Conservation (phyloP, 2,329 filamentous ascomycete species). For the Alternaria sp. region DNA sequence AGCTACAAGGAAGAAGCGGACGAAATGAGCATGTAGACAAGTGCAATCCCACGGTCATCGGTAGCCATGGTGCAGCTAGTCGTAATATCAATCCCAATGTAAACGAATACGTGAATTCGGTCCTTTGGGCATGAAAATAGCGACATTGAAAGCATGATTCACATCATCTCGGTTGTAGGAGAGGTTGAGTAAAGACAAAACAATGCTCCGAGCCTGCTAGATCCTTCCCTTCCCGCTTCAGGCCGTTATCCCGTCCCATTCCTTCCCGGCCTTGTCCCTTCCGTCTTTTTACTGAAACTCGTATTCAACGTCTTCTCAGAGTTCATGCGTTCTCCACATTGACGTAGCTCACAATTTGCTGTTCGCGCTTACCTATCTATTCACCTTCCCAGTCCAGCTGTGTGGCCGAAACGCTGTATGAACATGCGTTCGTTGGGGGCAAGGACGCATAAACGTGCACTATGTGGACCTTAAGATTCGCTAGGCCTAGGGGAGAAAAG, state of each 20-base stretch:
- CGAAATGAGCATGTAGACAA: conserved; percentile 35
- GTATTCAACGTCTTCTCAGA: neutral
- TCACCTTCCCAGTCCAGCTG: conserved; percentile 24
- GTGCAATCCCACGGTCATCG: neutral
- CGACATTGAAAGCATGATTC: neutral
- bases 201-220: conserved; percentile 23
- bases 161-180: conserved; percentile 4
- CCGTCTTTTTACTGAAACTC: neutral
- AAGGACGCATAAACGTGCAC: neutral
- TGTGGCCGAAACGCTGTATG: conserved; percentile 2
- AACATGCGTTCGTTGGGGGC: conserved; percentile 8
- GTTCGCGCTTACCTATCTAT: conserved; percentile 19
- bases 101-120: neutral
- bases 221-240: conserved; percentile 31
- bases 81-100: neutral
- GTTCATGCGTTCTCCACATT: neutral
- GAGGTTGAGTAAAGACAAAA: conserved; percentile 7
- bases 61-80: neutral
- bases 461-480: neutral
- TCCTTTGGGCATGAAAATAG: conserved; percentile 10
- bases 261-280: conserved; percentile 2
- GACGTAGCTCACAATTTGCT: conserved; percentile 5
- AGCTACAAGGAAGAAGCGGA: conserved; percentile 49
- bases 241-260: conserved; percentile 20
- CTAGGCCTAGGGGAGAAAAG: neutral